These are phyloP conservation scores for Lepiota venenata DNA, from an alignment of 768 basidiomycete genomes.

Conservation along the genomic window DNA sequence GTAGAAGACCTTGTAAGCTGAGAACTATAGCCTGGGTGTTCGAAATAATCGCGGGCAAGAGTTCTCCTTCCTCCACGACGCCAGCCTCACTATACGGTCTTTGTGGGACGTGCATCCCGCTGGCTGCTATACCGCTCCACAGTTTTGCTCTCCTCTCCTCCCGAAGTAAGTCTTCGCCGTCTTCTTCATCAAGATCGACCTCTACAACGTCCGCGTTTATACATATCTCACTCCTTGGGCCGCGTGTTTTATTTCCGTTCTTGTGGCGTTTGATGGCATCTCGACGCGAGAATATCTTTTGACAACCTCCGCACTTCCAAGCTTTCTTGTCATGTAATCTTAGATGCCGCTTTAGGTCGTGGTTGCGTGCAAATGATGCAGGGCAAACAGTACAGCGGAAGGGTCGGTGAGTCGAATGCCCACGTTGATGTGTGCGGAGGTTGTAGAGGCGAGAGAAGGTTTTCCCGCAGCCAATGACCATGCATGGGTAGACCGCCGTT, in stretches of 20 bases:
- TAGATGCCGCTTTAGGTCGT: constrained; percentile 77
- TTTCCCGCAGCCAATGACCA: constrained; percentile 61
- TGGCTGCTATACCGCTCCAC: constrained; percentile 47
- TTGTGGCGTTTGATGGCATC: constrained; percentile 81
- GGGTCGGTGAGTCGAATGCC: constrained; percentile 63
- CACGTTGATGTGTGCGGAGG: constrained; percentile 68
- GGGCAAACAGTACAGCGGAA: constrained; percentile 64
- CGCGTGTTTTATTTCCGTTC: constrained; percentile 51
- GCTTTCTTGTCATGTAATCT: constrained; percentile 70
- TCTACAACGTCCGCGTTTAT: constrained; percentile 58
- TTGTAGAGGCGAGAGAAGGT: constrained; percentile 66
- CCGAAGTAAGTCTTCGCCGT: constrained; percentile 41
- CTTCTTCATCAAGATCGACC: constrained; percentile 45
- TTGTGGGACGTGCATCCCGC: constrained; percentile 16
- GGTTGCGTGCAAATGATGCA: constrained; percentile 74
- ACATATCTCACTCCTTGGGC: constrained; percentile 50
- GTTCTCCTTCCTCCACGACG: constrained; percentile 59
- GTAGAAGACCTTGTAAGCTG: constrained; percentile 52
- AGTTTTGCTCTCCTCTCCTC: constrained; percentile 61
- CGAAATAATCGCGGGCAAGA: constrained; percentile 43
- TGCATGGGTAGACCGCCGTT: constrained; percentile 79
- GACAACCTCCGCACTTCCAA: constrained; percentile 72
- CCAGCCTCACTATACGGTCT: constrained; percentile 24
- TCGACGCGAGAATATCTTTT: constrained; percentile 70
- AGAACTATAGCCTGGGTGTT: constrained; percentile 51